Base-by-base conservation (phyloP, 2,329 filamentous ascomycete genomes). In the Kalmusia sp. region DNA sequence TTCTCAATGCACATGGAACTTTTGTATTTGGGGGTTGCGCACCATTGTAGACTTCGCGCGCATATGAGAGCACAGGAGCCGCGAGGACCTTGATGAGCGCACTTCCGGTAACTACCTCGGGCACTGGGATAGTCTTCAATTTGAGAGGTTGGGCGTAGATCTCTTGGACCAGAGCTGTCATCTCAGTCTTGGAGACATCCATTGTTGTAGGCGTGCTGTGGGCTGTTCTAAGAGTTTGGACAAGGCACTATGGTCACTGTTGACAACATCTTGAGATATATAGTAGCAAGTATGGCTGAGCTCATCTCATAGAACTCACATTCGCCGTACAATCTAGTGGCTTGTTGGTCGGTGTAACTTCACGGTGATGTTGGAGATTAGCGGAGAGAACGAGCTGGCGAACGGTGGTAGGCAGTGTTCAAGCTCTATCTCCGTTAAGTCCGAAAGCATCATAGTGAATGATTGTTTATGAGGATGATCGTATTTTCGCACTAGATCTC, bases 31-130 rank as follows among this genome's bases (percentile, higher is more conserved):
- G n/a, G n/a, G n/a, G n/a, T n/a, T n/a, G n/a, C n/a, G n/a, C n/a
- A n/a, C 76, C 76, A 39, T 70, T 69, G 66, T 77, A 76, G 45
- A 81, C 64, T 5, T 77, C 74, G 33, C 68, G 57, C 12, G 63
- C 59, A 61, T 80, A 81, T 8, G 74, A 71, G 15, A 79, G 52
- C 6, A 79, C 63, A 2, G 59, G 59, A 2, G 75, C 69, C 0
- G 67, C 66, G 8, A 75, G 55, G 39, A 81, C 63, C 7, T 68
- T 72, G 28, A 81, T 65, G 6, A 80, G 52, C 7, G 72, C 77
- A 17, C 64, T 74, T 21, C 79, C 78, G 2, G 67, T 61, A 5
- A 45, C 61, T 0, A 68, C 56, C 24, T 63, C 24, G 0, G 74
- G 77, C 2, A 66, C 74, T 17, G 72, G 61, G 7, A 75, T 25